Evolutionary conservation across 495 filamentous ascomycete genomes (phyloP).

Genomic region (Tuber magnatum): DNA sequence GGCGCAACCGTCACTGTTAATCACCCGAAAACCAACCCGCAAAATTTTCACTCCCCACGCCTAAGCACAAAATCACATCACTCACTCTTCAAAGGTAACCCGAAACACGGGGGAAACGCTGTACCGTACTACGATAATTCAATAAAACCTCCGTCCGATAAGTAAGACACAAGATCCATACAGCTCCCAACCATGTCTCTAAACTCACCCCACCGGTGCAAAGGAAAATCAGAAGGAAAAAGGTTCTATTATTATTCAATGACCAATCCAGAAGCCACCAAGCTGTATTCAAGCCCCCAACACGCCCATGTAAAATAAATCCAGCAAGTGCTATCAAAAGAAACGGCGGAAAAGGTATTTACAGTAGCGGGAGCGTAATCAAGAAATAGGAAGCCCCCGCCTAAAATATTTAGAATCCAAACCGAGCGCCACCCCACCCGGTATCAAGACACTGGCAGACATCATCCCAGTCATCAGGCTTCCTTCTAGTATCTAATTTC

Average conservation of each 20-base stretch:
- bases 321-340: neutral
- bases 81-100: neutral
- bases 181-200: neutral
- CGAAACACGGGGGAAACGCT: neutral
- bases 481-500: slow-evolving; percentile 41
- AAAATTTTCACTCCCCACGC: neutral
- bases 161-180: neutral
- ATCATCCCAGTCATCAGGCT: slow-evolving; percentile 33
- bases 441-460: slow-evolving; percentile 46
- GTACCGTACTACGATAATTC: neutral
- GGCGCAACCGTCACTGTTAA: neutral
- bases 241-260: neutral
- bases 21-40: neutral
- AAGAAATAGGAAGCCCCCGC: neutral
- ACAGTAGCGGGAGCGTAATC: neutral
- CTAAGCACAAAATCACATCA: neutral
- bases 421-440: neutral
- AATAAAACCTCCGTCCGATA: neutral
- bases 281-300: neutral
- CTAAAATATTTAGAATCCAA: neutral
- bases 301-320: neutral
- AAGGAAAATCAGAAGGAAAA: neutral
- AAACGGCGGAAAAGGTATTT: neutral
- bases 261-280: neutral
- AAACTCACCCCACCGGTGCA: neutral